Base-by-base conservation (phyloP, 345 rosid genomes). In the Salix udensis region DNA sequence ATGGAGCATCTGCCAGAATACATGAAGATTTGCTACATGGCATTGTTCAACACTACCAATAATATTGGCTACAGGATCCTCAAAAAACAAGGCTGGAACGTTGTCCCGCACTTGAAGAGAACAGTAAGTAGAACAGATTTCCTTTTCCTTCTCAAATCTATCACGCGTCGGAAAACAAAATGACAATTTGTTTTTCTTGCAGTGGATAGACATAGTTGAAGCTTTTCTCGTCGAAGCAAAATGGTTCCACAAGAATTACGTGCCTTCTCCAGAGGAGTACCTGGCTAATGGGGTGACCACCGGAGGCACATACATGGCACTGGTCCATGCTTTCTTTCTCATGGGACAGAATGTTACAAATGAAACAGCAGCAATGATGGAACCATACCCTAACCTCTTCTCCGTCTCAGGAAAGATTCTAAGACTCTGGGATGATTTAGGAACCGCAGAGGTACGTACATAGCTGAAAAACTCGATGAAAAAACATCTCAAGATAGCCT, bases 21-120 rank as follows among this genome's bases (percentile, higher is more conserved):
- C 71, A 82, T 78, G 85, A 76, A 82, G 77, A 78, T 78, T 37
- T 78, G 82, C 69, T 82, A 74, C 73, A 78, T 75, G 82, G 82
- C 85, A 37, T 40, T 79, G 11, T 72, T 78, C 77, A 79, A 79
- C 73, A 78, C 80, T 3, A 79, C 82, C 28, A 82, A 82, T 76
- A 80, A 82, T 31, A 78, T 82, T 65, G 78, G 67, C 18, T 78
- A 50, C 23, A 68, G 55, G 64, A 23, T 78, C 62, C 77, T 82
- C 12, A 82, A 82, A 68, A 67, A 68, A 46, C 79, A 82, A 14
- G 85, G 79, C 60, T 78, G 72, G 74, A 71, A 55, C 68, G 36
- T 68, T 37, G 77, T 82, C 19, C 72, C 79, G 1, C 68, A 78
- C 26, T 68, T 82, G 21, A 66, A 78, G 68, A 50, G 76, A 72